phyloP scores from a whole-genome alignment of 805 yeast genomes.

The Danielozyma ontarioensis region DNA sequence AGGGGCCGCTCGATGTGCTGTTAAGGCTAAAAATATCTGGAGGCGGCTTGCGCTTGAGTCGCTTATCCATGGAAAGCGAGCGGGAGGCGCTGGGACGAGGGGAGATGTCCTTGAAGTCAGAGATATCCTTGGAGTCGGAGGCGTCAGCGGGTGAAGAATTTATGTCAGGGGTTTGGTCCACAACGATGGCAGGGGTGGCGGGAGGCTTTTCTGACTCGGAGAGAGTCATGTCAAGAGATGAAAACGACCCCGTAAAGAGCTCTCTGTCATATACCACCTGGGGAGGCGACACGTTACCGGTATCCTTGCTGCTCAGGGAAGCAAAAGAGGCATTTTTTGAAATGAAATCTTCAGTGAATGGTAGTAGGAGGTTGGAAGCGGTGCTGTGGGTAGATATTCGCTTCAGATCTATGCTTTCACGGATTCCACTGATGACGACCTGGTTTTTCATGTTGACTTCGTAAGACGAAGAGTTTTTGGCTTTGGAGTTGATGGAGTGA shows the following conservation, averaged over 20 bases:
- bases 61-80: too few species aligned
- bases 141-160: too few species aligned
- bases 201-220: neutral
- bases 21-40: neutral
- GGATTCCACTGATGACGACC: conserved; percentile 23
- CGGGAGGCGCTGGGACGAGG: too few species aligned
- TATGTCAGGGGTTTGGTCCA: neutral
- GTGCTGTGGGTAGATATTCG: conserved; percentile 16
- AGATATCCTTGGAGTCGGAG: too few species aligned
- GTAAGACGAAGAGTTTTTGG: conserved; percentile 9
- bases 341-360: neutral
- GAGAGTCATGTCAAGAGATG: neutral
- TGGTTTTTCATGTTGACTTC: conserved; percentile 15
- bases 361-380: conserved; percentile 1
- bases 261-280: neutral
- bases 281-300: neutral
- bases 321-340: neutral
- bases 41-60: neutral
- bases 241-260: neutral
- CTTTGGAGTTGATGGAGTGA: conserved; percentile 25
- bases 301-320: conserved; percentile 1
- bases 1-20: neutral
- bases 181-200: neutral
- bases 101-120: too few species aligned
- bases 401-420: conserved; percentile 34